Evolutionary conservation across 768 basidiomycete species (phyloP), one percentile per base, ranked within the genome.

Genomic region (Tephrocybe sp.): DNA sequence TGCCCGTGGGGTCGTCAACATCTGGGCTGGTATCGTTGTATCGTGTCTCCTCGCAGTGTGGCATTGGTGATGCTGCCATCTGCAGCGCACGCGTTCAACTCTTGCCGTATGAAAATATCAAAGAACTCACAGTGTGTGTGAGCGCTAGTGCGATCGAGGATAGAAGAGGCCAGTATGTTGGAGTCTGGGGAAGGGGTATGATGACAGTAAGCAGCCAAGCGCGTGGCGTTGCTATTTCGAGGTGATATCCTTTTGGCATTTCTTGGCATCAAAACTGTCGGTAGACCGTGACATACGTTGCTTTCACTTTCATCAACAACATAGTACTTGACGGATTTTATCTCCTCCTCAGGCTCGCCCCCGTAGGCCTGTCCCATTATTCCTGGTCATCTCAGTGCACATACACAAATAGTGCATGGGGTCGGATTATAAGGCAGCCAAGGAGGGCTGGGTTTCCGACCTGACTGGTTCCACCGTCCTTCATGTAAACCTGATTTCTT

Each of bases 401-500:
- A 4, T 27, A 1, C 25, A 22, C 15, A 23, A 34, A 30, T 9
- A 25, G 10, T 19, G 11, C 13, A 59, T 59, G 57, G n/a, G 30
- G 12, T 48, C 45, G 3, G 42, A 50, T 49, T 94, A 94, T 76
- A 93, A 91, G 64, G 56, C 73, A 7, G 80, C 77, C 8, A 95
- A 95, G 66, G 88, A 91, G 69, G 80, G 79, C 0, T 95, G 94
- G 60, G 86, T 92, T 31, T 83, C 89, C 6, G 80, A 82, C 31
- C 79, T 76, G 66, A 76, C 75, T 1, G 93, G 93, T 1, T 86
- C 87, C 0, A 78, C 83, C 2, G 71, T 94, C 3, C 62, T 62
- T 1, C 82, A 85, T 59, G 72, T 94, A 57, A 89, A 91, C 61
- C 56, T 76, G 41, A 70, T 94, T 22, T 86, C 83, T n/a, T 45